phyloP scores from a whole-genome alignment of 805 yeast species.

The Ogataea wickerhamii region DNA sequence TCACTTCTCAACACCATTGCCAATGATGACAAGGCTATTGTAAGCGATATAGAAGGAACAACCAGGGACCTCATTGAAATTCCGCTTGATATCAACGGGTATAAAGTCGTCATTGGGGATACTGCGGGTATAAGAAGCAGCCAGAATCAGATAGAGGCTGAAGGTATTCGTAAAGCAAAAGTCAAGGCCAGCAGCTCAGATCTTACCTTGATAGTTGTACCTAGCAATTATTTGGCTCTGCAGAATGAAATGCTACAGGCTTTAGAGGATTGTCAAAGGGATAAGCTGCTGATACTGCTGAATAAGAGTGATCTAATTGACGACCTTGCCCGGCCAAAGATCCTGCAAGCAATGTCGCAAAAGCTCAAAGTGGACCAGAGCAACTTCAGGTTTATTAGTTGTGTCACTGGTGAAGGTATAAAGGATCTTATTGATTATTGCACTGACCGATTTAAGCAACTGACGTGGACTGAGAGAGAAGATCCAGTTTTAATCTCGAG shows the following conservation, averaged over 20 bases:
- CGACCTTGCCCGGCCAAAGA: constrained; percentile 5
- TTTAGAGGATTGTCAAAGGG: constrained; percentile 24
- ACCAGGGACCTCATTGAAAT: constrained; percentile 87
- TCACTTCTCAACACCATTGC: constrained; percentile 77
- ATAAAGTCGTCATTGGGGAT: constrained; percentile 79
- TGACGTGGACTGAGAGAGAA: constrained; percentile 47
- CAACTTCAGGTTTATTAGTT: constrained; percentile 50
- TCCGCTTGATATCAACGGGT: constrained; percentile 78
- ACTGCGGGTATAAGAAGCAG: constrained; percentile 82
- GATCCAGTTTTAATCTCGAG: constrained; percentile 73
- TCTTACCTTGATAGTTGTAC: constrained; percentile 61
- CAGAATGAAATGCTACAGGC: constrained; percentile 39
- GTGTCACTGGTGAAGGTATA: constrained; percentile 54
- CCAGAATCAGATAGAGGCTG: constrained; percentile 43
- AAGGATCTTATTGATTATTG: constrained; percentile 41
- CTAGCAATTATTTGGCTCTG: constrained; percentile 36
- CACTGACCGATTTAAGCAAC: constrained; percentile 40
- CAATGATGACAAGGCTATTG: constrained; percentile 81
- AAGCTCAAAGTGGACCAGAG: constrained; percentile 27
- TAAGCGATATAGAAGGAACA: constrained; percentile 88
- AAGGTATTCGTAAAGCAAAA: constrained; percentile 81
- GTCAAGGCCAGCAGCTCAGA: constrained; percentile 59
- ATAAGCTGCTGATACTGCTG: constrained; percentile 39
- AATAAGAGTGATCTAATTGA: constrained; percentile 57
- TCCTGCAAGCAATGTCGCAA: constrained; percentile 19